A percentile compares a stretch with the other conserved stretches of the same genome.
Conservation (phyloP, 768 basidiomycete genomes). For the Lactarius akahatsu region DNA sequence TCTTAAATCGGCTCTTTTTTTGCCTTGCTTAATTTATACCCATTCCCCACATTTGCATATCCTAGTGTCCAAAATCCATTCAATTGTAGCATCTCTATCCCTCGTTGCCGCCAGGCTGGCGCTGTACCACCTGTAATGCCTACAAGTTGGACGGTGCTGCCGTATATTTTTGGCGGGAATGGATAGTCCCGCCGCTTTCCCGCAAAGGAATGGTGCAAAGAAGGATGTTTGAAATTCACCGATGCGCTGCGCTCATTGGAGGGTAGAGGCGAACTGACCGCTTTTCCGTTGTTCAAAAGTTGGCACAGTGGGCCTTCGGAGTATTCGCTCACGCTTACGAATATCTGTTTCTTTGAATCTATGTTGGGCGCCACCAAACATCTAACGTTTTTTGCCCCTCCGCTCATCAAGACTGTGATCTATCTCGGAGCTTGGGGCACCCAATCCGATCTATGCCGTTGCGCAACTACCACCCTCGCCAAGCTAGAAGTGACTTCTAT, state of each 20-base stretch:
- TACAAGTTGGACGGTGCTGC: conserved; percentile 6
- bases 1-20: not conserved
- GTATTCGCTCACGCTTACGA: no score
- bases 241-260: no score
- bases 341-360: no score
- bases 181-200: not conserved
- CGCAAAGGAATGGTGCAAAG: not conserved
- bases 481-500: not conserved
- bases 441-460: not conserved
- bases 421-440: not conserved
- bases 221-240: not conserved
- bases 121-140: conserved; percentile 17
- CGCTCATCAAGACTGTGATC: no score
- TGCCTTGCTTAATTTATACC: conserved; percentile 25
- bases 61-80: not conserved
- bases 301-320: no score
- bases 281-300: no score
- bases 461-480: not conserved
- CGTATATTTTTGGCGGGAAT: not conserved
- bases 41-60: conserved; percentile 8
- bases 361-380: no score
- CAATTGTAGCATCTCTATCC: conserved; percentile 14
- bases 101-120: conserved; percentile 1
- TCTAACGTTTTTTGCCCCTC: no score
- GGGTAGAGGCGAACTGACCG: no score